Base-by-base conservation (phyloP, 257 asterid genomes). In the Ilex aquifolium region DNA sequence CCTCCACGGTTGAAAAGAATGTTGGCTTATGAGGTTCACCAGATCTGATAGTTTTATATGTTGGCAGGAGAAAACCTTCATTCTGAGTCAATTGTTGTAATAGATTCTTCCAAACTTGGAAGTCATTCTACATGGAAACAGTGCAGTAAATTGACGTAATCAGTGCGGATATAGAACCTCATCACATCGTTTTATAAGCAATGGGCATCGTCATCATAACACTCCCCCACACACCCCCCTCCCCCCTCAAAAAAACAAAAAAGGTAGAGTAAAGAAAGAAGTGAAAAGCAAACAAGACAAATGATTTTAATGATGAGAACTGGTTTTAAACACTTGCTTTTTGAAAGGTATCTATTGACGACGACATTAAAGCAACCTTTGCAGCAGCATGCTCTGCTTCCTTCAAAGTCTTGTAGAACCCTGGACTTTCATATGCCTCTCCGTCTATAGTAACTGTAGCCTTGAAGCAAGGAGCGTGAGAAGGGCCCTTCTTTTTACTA, bases 341-440 rank as follows among this genome's bases (percentile, higher is more conserved):
- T 60, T 29, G 70, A 65, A 77, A 67, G 64, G 69, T 69, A 54
- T 72, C 66, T 1, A 62, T 74, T 14, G 66, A 12, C 32, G 79
- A 44, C 51, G 79, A 65, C 64, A 74, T 57, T 65, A 79, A 50
- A 63, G 81, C 88, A 62, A 62, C 62, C 61, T 75, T 76, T 69
- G 88, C 83, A 59, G 71, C 83, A 61, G 81, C 61, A 14, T 69
- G 55, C 64, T 79, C 78, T 53, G 85, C 88, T 60, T 74, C 76
- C 30, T 66, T 65, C 21, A 63, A 39, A 46, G 75, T 72, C 57
- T 67, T 66, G 39, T 42, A 64, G 54, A 39, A 65, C 30, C 56
- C 69, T 15, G 64, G 68, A 59, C 77, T 69, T 44, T 60, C 58
- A 27, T 76, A 79, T 53, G 72, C 21, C 16, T 69, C 72, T 50